Evolutionary conservation across 495 filamentous ascomycete genomes (phyloP).

Genomic region (Cercophora scortea): DNA sequence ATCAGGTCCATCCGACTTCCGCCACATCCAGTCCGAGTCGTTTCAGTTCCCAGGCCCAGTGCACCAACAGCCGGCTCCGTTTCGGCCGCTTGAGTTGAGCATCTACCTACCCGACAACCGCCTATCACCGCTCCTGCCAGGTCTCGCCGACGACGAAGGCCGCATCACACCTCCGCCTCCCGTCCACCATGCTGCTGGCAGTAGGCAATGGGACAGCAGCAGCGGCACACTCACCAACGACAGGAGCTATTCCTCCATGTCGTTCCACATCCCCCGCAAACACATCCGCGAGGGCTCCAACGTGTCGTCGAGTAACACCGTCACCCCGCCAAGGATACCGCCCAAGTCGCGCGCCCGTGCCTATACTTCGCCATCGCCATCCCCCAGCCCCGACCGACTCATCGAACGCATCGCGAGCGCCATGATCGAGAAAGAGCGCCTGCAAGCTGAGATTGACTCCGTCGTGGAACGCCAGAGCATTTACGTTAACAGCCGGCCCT

Average conservation of each 20-base stretch:
- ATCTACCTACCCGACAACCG: slow-evolving; percentile 60
- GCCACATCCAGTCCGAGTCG: slow-evolving; percentile 40
- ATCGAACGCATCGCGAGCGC: slow-evolving; percentile 45
- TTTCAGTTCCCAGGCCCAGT: slow-evolving; percentile 29
- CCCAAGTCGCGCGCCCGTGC: slow-evolving; percentile 25
- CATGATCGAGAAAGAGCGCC: slow-evolving; percentile 41
- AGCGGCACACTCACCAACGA: slow-evolving; percentile 30
- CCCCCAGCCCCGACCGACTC: slow-evolving; percentile 29
- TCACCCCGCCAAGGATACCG: slow-evolving; percentile 15
- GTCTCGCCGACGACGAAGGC: slow-evolving; percentile 31
- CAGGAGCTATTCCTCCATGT: slow-evolving; percentile 39
- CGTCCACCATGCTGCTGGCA: slow-evolving; percentile 23
- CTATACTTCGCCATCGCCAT: slow-evolving; percentile 9
- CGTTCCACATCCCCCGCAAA: slow-evolving; percentile 44
- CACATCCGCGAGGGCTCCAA: slow-evolving; percentile 24
- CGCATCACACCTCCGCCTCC: slow-evolving; percentile 35
- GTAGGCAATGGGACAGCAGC: slow-evolving; percentile 23
- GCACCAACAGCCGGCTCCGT: slow-evolving; percentile 26
- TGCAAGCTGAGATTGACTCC: slow-evolving; percentile 46
- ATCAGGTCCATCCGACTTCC: slow-evolving; percentile 41
- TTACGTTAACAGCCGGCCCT: slow-evolving; percentile 41
- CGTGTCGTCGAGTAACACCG: slow-evolving; percentile 7
- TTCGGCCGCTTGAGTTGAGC: slow-evolving; percentile 67
- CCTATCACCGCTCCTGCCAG: slow-evolving; percentile 55
- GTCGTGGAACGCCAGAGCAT: slow-evolving; percentile 46